phyloP scores from a whole-genome alignment of 2,329 filamentous ascomycete genomes.

The Neonectria coccinea region DNA sequence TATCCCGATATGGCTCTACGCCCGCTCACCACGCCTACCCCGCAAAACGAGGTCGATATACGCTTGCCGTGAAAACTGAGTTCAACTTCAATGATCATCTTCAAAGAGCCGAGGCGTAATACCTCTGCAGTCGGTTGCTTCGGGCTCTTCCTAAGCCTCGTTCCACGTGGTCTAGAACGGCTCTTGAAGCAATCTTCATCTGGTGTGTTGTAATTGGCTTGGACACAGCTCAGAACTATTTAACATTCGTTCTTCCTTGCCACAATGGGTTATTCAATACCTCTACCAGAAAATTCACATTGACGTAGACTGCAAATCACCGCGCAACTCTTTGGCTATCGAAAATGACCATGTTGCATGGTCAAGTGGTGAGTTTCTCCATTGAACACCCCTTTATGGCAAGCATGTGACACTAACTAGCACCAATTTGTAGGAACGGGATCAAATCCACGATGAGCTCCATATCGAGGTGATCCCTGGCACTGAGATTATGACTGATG shows the following conservation, averaged over 20 bases:
- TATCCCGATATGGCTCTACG: neutral
- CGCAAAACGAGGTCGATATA: neutral
- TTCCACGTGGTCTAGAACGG: neutral
- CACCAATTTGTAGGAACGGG: neutral
- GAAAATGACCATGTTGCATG: neutral
- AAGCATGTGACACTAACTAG: neutral
- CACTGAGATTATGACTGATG: constrained; percentile 37
- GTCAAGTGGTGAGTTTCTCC: neutral
- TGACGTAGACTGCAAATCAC: neutral
- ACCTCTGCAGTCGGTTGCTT: neutral
- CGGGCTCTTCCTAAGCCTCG: neutral
- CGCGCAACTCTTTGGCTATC: neutral
- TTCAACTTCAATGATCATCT: neutral
- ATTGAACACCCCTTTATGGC: neutral
- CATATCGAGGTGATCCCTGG: constrained; percentile 33
- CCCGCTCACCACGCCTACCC: neutral
- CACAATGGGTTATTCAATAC: neutral
- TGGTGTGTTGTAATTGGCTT: neutral
- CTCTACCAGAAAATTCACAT: neutral
- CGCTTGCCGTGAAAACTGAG: neutral
- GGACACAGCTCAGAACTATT: neutral
- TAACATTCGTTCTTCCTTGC: neutral
- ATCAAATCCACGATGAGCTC: constrained; percentile 32
- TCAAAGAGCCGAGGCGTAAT: neutral
- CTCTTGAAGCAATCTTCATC: neutral